Conservation (phyloP, 345 rosid species). For the Arabis alpina region DNA sequence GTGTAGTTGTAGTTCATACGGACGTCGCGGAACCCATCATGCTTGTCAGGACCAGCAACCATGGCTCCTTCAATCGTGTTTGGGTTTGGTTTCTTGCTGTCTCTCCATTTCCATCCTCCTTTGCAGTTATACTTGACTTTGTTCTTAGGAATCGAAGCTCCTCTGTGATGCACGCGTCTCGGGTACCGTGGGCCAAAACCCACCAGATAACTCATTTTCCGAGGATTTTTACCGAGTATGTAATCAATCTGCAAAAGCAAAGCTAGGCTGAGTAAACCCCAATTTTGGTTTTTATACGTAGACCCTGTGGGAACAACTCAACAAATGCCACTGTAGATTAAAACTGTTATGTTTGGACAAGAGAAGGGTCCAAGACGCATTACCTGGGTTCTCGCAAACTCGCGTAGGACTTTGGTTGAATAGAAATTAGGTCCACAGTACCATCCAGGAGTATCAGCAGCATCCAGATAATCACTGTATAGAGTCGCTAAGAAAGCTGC, state of each 20-base stretch:
- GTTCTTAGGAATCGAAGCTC: slow-evolving; percentile 89
- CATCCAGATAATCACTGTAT: slow-evolving; percentile 90
- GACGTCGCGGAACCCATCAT: slow-evolving; percentile 81
- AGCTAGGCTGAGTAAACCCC: background rate
- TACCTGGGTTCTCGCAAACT: slow-evolving; percentile 89
- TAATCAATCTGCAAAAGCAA: slow-evolving; percentile 70
- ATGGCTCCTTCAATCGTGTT: slow-evolving; percentile 88
- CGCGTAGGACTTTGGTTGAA: slow-evolving; percentile 67
- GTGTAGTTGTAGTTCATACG: slow-evolving; percentile 94
- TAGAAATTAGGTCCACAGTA: slow-evolving; percentile 93
- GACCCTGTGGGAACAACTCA: background rate
- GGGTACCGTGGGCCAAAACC: slow-evolving; percentile 88
- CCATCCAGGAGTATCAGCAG: slow-evolving; percentile 98
- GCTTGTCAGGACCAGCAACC: slow-evolving; percentile 99
- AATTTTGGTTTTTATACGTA: background rate
- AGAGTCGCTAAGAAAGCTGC: slow-evolving; percentile 89
- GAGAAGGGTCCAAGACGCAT: slow-evolving; percentile 14
- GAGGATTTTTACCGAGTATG: slow-evolving; percentile 92
- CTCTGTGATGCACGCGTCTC: slow-evolving; percentile 85
- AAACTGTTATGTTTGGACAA: background rate
- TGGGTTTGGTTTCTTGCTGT: slow-evolving; percentile 78
- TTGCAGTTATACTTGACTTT: slow-evolving; percentile 82
- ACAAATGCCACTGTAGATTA: background rate
- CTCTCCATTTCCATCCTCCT: slow-evolving; percentile 99
- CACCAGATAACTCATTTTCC: slow-evolving; percentile 89